phyloP scores from a whole-genome alignment of 139 green algal genomes.

The Bryopsis sp. region DNA sequence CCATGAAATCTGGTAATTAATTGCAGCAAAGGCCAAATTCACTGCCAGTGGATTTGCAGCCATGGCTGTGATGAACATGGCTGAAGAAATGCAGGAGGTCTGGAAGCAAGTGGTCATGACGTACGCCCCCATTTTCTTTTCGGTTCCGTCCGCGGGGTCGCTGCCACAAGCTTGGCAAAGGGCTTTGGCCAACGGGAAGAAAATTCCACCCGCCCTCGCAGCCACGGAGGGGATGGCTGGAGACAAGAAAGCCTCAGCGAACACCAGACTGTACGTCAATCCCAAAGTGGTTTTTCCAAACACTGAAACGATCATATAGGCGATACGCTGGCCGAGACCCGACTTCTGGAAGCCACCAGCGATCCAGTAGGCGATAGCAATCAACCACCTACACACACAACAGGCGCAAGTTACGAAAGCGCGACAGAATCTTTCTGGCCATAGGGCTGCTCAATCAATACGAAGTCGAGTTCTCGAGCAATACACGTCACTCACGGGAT shows the following conservation, averaged over 20 bases:
- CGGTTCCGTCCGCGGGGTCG: constrained; percentile 82
- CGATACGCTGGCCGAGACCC: constrained; percentile 91
- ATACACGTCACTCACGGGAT: constrained; percentile 85
- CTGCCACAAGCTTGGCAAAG: constrained; percentile 89
- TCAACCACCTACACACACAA: constrained; percentile 6
- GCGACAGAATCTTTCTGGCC: not conserved
- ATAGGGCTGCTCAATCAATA: too few relatives aligned
- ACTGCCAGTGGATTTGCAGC: constrained; percentile 95
- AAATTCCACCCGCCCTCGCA: constrained; percentile 89
- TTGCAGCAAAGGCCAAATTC: constrained; percentile 80
- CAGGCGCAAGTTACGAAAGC: not conserved
- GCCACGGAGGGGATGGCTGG: constrained; percentile 96
- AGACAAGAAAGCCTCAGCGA: constrained; percentile 93
- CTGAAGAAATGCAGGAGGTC: constrained; percentile 79
- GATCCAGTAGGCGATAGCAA: constrained; percentile 92
- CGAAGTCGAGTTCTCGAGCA: too few relatives aligned
- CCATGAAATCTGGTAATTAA: constrained; percentile 89
- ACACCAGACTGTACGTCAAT: constrained; percentile 90
- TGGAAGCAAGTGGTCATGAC: constrained; percentile 98
- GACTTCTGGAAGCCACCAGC: constrained; percentile 98
- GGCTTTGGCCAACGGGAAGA: constrained; percentile 92
- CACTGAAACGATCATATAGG: constrained; percentile 87
- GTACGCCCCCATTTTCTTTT: constrained; percentile 94
- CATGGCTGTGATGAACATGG: constrained; percentile 99
- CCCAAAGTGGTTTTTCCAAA: constrained; percentile 97